Percentiles rank a stretch among this genome's conserved stretches.
Conservation (phyloP, 352 stramenopile genomes). For the Phytophthora kernoviae region DNA sequence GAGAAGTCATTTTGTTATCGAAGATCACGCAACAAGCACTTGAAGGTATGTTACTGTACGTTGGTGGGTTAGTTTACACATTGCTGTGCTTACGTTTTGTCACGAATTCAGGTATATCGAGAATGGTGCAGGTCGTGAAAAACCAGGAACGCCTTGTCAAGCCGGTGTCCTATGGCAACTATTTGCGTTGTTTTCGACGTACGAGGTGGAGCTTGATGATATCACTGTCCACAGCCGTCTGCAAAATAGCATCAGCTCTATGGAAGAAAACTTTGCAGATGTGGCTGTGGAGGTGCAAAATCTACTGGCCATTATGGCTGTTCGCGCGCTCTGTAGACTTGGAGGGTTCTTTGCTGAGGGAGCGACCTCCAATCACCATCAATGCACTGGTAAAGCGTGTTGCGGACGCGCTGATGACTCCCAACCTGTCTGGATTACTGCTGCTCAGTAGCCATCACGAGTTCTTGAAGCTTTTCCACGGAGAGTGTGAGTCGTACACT, state of each 20-base stretch:
- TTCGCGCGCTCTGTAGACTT: conserved; percentile 70
- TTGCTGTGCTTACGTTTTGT: conserved; percentile 2
- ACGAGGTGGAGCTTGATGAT: conserved; percentile 69
- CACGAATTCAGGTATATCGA: conserved; percentile 51
- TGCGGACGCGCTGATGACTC: conserved; percentile 68
- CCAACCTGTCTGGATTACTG: conserved; percentile 69
- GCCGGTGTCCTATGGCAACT: conserved; percentile 75
- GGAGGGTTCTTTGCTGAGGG: conserved; percentile 61
- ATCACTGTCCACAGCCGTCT: conserved; percentile 44
- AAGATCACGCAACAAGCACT: conserved; percentile 79
- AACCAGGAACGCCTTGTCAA: conserved; percentile 65
- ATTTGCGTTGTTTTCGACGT: conserved; percentile 67
- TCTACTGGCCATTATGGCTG: conserved; percentile 72
- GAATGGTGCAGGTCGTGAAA: conserved; percentile 56
- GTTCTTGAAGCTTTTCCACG: conserved; percentile 83
- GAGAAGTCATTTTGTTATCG: conserved; percentile 53
- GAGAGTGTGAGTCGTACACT: conserved; percentile 80
- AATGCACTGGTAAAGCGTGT: conserved; percentile 52
- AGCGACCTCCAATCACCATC: conserved; percentile 52
- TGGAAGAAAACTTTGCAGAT: conserved; percentile 44
- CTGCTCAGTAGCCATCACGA: conserved; percentile 74
- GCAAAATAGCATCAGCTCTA: conserved; percentile 36
- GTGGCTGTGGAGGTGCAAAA: conserved; percentile 68
- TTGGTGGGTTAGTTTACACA: conserved; percentile 2
- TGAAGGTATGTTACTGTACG: conserved; percentile 49